A percentile compares a stretch with the other conserved stretches of the same genome.
These are phyloP conservation scores for Erysimum cheiri DNA, from an alignment of 441 rosid species.

Conservation along the genomic window DNA sequence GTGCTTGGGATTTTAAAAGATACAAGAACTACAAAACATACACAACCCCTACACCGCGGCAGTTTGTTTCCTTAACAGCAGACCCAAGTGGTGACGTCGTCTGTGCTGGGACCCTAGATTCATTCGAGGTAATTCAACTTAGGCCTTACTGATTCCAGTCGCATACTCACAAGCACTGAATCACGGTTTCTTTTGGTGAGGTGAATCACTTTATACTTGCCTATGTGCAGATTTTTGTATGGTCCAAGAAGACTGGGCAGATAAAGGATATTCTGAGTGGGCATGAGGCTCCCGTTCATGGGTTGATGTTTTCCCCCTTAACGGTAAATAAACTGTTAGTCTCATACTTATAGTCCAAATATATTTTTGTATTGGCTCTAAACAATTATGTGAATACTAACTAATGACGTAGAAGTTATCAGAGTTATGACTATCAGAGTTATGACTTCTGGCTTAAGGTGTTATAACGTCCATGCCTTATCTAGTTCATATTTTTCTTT, in stretches of 20 bases:
- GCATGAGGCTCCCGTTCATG: constrained; percentile 99
- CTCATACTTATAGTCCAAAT: constrained; percentile 3
- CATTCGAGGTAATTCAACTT: constrained; percentile 75
- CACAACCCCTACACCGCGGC: constrained; percentile 91
- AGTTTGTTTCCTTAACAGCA: constrained; percentile 94
- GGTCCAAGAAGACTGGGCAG: constrained; percentile 99
- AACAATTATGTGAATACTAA: constrained; percentile 6
- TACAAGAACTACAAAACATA: constrained; percentile 95
- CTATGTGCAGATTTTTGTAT: constrained; percentile 78
- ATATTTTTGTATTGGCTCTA: background rate
- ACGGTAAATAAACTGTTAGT: constrained; percentile 58
- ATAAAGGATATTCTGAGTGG: constrained; percentile 90
- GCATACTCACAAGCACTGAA: constrained; percentile 4
- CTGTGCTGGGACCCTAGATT: constrained; percentile 97
- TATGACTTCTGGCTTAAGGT: constrained; percentile 24
- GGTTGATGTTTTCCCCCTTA: constrained; percentile 86
- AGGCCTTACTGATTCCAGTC: constrained; percentile 17
- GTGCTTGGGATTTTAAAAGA: constrained; percentile 97
- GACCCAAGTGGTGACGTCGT: constrained; percentile 95
- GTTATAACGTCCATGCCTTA: constrained; percentile 19
- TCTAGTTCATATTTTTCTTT: constrained; percentile 19
- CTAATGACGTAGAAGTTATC: constrained; percentile 3
- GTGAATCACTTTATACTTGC: constrained; percentile 28
- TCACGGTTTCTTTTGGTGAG: constrained; percentile 2
- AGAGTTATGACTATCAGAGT: background rate